Conservation (phyloP, 2,329 filamentous ascomycete genomes). For the Aureobasidium sp. region DNA sequence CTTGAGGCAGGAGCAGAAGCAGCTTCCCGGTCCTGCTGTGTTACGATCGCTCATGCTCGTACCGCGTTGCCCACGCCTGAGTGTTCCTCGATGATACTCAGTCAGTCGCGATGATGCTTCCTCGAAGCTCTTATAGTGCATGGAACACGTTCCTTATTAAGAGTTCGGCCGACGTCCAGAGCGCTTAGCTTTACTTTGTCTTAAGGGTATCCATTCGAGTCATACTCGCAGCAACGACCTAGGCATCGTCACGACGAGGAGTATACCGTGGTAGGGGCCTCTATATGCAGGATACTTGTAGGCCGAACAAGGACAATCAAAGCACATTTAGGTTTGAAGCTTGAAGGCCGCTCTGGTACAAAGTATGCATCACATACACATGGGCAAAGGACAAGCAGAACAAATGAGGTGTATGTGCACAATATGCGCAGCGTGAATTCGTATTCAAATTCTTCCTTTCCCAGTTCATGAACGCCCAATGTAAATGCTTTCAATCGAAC, state of each 20-base stretch:
- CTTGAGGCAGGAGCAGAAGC: background rate
- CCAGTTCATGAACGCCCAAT: constrained; percentile 12
- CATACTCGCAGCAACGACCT: background rate
- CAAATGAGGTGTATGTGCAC: background rate
- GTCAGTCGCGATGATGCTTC: background rate
- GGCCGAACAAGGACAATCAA: background rate
- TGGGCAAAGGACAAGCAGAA: background rate
- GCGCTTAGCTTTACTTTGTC: background rate
- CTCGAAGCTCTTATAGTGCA: background rate
- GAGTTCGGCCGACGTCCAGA: background rate
- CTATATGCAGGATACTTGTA: background rate
- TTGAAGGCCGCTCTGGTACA: too few relatives aligned
- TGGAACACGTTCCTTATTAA: background rate
- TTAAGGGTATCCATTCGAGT: background rate
- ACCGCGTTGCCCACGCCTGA: background rate
- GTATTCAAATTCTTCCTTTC: constrained; percentile 6
- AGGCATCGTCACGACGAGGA: background rate
- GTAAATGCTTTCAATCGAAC: constrained; percentile 15
- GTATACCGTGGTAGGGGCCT: background rate
- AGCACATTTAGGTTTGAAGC: background rate
- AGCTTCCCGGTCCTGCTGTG: background rate
- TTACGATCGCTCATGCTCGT: background rate
- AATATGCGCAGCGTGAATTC: constrained; percentile 9
- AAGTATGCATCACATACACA: background rate
- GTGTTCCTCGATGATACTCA: background rate